Evolutionary conservation across 805 yeast genomes (phyloP), one percentile per base, ranked within the genome.

Genomic region (Yueomyces sinensis): DNA sequence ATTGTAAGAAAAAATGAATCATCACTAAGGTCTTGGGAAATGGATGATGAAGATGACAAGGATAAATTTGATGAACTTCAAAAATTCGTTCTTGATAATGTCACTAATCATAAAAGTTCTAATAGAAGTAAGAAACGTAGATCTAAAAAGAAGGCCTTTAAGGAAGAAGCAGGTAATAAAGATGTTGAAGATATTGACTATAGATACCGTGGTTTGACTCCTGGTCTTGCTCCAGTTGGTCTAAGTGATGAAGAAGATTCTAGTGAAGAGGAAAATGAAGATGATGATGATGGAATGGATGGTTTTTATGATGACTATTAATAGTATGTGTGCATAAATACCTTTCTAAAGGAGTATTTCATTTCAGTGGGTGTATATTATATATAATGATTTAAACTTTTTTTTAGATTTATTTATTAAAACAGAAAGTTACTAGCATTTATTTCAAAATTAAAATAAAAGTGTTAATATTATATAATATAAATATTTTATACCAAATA

Each of bases 191-290:
- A 43, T 36, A 43, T 44, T 13, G 30, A 35, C 20, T 56, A 47
- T 36, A 50, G 51, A 33, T 63, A 56, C 39, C 59, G 82, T 29
- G 89, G 91, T 19, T 63, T 82, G 36, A 82, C 93, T 0, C 93
- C 91, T 1, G 93, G 93, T 41, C 66, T 82, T 55, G 93, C 91
- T 1, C 91, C 91, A 23, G 86, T 82, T 17, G 87, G 75, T 25
- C 62, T 65, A 42, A 68, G 71, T 30, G 77, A 73, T 43, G 75
- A 72, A 37, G 73, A 68, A 18, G 58, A 52, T 13, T 49, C 53
- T 11, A 49, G 53, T 28, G 58, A 53, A 15, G 60, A 54, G 27
- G 52, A 49, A 25, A 13, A 30, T 25, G 37, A 31, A 6, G 37
- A 33, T 23, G 13, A 7, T 22, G 24, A 22, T 22, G 24, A 22